Percentiles rank a stretch among this genome's conserved stretches.
phyloP scores from a whole-genome alignment of 2,329 filamentous ascomycete species.

The Stromatinia cepivora region DNA sequence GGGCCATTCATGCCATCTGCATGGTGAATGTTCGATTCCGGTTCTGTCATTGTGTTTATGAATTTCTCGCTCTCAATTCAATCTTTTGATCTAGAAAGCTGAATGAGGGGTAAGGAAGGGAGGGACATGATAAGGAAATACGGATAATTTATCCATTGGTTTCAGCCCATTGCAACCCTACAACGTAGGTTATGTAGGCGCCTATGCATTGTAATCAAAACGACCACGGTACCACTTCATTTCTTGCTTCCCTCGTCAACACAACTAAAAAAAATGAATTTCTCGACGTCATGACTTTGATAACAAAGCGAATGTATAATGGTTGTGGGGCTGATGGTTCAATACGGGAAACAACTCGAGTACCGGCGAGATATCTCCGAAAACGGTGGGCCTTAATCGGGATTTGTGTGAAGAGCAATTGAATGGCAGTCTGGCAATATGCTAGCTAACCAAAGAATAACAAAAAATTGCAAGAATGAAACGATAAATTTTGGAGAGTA shows the following conservation, averaged over 20 bases:
- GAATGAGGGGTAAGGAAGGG: not conserved
- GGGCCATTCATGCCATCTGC: not conserved
- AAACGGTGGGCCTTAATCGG: not conserved
- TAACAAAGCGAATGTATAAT: not conserved
- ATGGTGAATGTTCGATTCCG: not conserved
- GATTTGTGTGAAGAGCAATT: not conserved
- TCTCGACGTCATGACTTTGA: constrained; percentile 3
- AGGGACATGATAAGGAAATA: not conserved
- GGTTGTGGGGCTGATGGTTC: not conserved
- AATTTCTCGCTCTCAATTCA: not conserved
- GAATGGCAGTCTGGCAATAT: not conserved
- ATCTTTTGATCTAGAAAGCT: not conserved
- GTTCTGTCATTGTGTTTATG: not conserved
- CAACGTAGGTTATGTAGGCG: not conserved
- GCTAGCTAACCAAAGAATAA: not conserved
- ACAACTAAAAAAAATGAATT: not conserved
- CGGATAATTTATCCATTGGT: not conserved
- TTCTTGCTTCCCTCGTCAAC: not conserved
- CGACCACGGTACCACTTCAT: not conserved
- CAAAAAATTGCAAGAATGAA: not conserved
- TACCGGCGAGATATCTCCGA: constrained; percentile 5
- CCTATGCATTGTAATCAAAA: constrained; percentile 16
- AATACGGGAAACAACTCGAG: not conserved
- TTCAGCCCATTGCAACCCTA: not conserved
- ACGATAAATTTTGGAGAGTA: not conserved